Evolutionary conservation across 768 basidiomycete species (phyloP).

Genomic region (Pleurotus tuoliensis): DNA sequence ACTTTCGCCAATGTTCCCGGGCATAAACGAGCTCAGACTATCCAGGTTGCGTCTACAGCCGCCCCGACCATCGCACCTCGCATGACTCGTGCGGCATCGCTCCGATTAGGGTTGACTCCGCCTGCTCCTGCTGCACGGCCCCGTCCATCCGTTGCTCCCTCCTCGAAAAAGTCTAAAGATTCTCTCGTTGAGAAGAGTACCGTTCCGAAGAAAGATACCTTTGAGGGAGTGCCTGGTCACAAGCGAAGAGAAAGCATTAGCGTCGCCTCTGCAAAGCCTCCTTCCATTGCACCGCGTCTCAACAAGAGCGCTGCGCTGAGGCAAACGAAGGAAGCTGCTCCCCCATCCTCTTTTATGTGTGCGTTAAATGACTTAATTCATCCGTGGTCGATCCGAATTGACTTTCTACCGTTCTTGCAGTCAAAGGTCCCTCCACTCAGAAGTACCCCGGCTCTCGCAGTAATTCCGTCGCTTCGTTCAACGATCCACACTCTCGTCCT

Average conservation of each 20-base stretch:
- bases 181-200: constrained; percentile 23
- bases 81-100: constrained; percentile 71
- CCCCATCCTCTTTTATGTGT: constrained; percentile 72
- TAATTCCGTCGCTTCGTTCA: constrained; percentile 34
- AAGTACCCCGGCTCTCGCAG: constrained; percentile 43
- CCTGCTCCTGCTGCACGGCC: constrained; percentile 38
- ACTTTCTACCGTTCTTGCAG: constrained; percentile 24
- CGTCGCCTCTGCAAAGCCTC: constrained; percentile 65
- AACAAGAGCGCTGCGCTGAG: constrained; percentile 78
- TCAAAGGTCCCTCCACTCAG: constrained; percentile 39
- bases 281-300: constrained; percentile 63
- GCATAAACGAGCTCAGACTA: constrained; percentile 68
- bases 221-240: constrained; percentile 82
- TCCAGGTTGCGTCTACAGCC: constrained; percentile 70
- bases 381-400: neutral
- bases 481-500: constrained; percentile 18
- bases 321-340: constrained; percentile 53
- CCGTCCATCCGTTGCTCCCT: constrained; percentile 31
- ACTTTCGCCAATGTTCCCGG: constrained; percentile 80
- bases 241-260: constrained; percentile 73
- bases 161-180: constrained; percentile 31
- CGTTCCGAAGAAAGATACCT: constrained; percentile 41
- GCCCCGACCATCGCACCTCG: constrained; percentile 69
- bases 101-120: constrained; percentile 53
- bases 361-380: constrained; percentile 24